These are phyloP conservation scores for Ganoderma lingzhi DNA, from an alignment of 1,284 basidiomycete species.

Conservation along the genomic window DNA sequence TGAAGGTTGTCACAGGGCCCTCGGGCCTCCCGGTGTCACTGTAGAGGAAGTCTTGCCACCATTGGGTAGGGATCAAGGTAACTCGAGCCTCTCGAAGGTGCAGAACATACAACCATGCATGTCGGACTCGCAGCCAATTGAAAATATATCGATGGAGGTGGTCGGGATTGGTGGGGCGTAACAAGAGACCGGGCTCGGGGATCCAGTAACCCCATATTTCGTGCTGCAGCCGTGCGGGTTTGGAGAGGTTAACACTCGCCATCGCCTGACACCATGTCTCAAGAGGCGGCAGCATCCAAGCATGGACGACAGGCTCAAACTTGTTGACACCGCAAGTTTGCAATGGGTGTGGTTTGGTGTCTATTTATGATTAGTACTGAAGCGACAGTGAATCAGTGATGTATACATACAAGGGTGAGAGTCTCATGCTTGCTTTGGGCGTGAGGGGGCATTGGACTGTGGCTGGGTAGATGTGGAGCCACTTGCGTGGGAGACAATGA, in stretches of 20 bases:
- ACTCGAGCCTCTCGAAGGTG: neutral
- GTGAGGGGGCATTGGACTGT: neutral
- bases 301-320: conserved; percentile 8
- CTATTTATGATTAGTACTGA: neutral
- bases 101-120: conserved; percentile 18
- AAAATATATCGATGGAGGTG: conserved; percentile 8
- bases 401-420: neutral
- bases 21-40: neutral
- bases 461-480: neutral
- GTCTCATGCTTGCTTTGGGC: neutral
- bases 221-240: neutral
- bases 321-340: conserved; percentile 15
- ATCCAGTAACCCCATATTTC: conserved; percentile 23
- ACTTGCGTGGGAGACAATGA: neutral
- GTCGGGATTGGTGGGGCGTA: conserved; percentile 4
- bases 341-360: neutral
- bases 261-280: conserved; percentile 7
- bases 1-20: neutral
- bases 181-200: conserved; percentile 16
- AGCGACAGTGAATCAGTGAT: neutral
- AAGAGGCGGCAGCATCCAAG: conserved; percentile 15
- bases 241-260: neutral
- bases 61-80: conserved; percentile 2
- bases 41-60: conserved; percentile 19
- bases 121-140: conserved; percentile 11